phyloP scores from a whole-genome alignment of 345 rosid species.

The Luvunga scandens region DNA sequence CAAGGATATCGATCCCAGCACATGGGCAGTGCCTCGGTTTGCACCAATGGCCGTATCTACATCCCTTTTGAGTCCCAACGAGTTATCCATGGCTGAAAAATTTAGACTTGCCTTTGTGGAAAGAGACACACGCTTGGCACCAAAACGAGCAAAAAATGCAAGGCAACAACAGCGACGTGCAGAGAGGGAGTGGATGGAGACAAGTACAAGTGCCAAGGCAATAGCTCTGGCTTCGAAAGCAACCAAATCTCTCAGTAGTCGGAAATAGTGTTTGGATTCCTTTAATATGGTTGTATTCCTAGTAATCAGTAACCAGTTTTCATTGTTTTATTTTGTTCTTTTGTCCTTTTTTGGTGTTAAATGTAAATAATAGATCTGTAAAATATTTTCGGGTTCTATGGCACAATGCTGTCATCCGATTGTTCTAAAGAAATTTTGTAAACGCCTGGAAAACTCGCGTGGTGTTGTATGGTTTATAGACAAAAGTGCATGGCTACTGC shows the following conservation, averaged over 20 bases:
- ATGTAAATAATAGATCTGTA: background rate
- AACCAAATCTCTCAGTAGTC: conserved; percentile 43
- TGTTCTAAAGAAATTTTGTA: background rate
- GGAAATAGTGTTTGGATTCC: conserved; percentile 20
- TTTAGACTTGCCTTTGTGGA: conserved; percentile 79
- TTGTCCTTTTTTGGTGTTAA: background rate
- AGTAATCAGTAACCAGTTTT: background rate
- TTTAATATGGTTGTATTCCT: background rate
- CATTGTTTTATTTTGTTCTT: background rate
- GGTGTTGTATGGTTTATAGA: too few species aligned
- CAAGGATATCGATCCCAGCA: conserved; percentile 57
- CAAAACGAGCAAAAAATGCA: conserved; percentile 86
- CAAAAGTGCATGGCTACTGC: too few species aligned
- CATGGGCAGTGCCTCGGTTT: conserved; percentile 46
- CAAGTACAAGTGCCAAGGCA: conserved; percentile 56
- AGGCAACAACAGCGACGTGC: conserved; percentile 84
- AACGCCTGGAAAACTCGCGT: background rate
- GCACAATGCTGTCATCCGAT: too few species aligned
- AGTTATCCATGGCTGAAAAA: conserved; percentile 76
- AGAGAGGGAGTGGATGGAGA: conserved; percentile 70
- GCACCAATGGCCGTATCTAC: conserved; percentile 30
- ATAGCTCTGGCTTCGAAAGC: conserved; percentile 59
- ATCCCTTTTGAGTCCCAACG: conserved; percentile 30
- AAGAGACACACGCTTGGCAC: conserved; percentile 79
- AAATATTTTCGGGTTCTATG: background rate